A percentile compares a stretch with the other conserved stretches of the same genome.
phyloP scores from a whole-genome alignment of 305 asterid species.

The Euphrasia arctica region DNA sequence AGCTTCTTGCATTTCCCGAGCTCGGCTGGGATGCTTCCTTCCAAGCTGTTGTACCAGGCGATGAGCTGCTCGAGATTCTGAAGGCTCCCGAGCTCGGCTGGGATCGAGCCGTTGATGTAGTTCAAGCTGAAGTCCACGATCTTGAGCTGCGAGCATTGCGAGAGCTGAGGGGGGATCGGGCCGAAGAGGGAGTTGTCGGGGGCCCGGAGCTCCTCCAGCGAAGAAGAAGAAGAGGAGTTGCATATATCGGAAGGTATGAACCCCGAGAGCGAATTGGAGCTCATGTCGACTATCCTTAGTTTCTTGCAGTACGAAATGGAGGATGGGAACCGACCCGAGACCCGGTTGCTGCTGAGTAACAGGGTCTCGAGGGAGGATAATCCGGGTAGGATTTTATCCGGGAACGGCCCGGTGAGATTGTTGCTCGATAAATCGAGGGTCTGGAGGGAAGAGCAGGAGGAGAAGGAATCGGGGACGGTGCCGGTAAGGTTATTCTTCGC shows the following conservation, averaged over 20 bases:
- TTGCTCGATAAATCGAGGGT: slow-evolving; percentile 65
- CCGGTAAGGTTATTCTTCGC: slow-evolving; percentile 80
- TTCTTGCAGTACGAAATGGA: slow-evolving; percentile 77
- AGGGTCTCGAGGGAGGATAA: slow-evolving; percentile 62
- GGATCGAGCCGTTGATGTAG: slow-evolving; percentile 76
- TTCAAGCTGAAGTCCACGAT: slow-evolving; percentile 81
- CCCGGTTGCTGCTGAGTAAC: slow-evolving; percentile 52
- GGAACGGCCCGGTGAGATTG: slow-evolving; percentile 71
- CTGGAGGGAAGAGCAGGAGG: slow-evolving; percentile 63
- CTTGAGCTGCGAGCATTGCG: slow-evolving; percentile 60
- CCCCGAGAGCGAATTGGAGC: slow-evolving; percentile 74
- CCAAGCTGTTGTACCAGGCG: slow-evolving; percentile 85
- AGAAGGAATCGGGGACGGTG: slow-evolving; percentile 59
- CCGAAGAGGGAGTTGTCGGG: slow-evolving; percentile 77
- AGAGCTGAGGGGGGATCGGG: slow-evolving; percentile 61
- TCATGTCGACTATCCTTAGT: slow-evolving; percentile 57
- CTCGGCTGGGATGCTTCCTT: slow-evolving; percentile 69
- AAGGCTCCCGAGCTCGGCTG: slow-evolving; percentile 64
- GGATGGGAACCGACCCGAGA: slow-evolving; percentile 64
- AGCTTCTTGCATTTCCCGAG: slow-evolving; percentile 77
- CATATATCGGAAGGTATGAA: slow-evolving; percentile 71
- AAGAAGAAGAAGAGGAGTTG: slow-evolving; percentile 45
- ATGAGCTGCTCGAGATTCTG: slow-evolving; percentile 84
- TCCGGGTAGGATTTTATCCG: slow-evolving; percentile 57
- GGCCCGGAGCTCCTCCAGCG: slow-evolving; percentile 79